Base-by-base conservation (phyloP, 2,329 filamentous ascomycete species). In the Stagonosporopsis cucurbitacearum region DNA sequence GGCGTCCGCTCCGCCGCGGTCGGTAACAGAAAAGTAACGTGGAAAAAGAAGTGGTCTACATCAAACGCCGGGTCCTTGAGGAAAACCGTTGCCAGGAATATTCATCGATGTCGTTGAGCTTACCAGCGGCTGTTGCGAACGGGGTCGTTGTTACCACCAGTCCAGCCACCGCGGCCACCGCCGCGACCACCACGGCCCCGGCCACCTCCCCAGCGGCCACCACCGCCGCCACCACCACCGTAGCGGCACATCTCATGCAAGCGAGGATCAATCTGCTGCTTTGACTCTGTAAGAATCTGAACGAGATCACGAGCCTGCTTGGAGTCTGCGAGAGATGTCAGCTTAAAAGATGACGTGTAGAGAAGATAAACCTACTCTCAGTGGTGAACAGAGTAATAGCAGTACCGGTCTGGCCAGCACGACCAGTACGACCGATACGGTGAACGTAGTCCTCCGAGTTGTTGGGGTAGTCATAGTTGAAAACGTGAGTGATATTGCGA, bases 391-490 rank as follows among this genome's bases (percentile, higher is more conserved):
- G 87, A 65, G 95, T 98, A 75, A 98, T 98, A 77, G 95, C 95
- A 71, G 93, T 98, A 81, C 95, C 95, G 65, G 89, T 91, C 73
- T 89, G 89, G 81, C 95, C 95, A 75, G 85, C 85, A 83, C 86
- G 85, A 79, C 82, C 86, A 74, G 86, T 88, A 80, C 86, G 84
- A 74, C 86, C 86, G 75, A 88, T 88, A 73, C 86, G 85, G 77
- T 88, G 86, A 75, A 88, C 84, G 70, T 88, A 88, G 72, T 88
- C 86, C 77, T 88, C 86, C 70, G 85, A 87, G 77, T 88, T 98
- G 84, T 98, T 98, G 79, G 94, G 94, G 81, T 98, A 98, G 79
- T 98, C 95, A 91, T 98, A 97, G 88, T 98, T 98, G 82, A 99
- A 86, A 81, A 99, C 95, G 83, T 99, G 95, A 81, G 95, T 98